Percentiles rank a stretch among this genome's conserved stretches.
Evolutionary conservation across 73 alveolate species (phyloP).

Genomic region (Paramecium octaurelia): DNA sequence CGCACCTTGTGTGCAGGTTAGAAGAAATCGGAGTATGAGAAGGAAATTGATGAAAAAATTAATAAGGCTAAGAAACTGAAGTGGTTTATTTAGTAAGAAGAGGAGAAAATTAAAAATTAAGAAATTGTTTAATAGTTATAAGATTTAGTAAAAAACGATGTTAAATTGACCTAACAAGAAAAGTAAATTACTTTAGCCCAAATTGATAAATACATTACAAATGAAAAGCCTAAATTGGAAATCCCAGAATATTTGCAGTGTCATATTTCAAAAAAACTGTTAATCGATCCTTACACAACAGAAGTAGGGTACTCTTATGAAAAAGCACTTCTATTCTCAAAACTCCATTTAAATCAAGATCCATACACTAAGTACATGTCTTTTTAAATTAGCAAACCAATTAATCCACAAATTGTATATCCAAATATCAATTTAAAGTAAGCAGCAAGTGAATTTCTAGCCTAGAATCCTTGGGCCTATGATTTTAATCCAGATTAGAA

Average conservation of each 20-base stretch:
- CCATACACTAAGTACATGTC: neutral
- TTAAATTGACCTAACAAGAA: neutral
- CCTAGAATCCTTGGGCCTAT: slow-evolving; percentile 45
- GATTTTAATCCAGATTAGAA: neutral
- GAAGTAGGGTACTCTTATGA: slow-evolving; percentile 34
- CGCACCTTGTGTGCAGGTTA: slow-evolving; percentile 25
- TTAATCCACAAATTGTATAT: neutral
- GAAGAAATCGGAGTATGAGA: neutral
- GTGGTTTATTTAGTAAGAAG: slow-evolving; percentile 29
- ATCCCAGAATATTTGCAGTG: slow-evolving; percentile 33
- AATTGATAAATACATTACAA: neutral
- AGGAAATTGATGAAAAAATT: slow-evolving; percentile 8
- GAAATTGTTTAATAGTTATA: neutral
- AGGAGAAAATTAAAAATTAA: neutral
- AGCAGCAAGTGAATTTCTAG: slow-evolving; percentile 20
- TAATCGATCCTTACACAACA: slow-evolving; percentile 34
- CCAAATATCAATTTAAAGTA: slow-evolving; percentile 4
- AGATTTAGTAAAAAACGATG: neutral
- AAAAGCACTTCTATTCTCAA: neutral
- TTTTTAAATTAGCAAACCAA: neutral
- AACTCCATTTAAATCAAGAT: neutral
- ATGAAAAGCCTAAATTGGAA: neutral
- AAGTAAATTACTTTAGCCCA: neutral
- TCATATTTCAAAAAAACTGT: neutral
- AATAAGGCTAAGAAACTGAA: slow-evolving; percentile 20